Evolutionary conservation across 1,139 yeast species (phyloP), one percentile per base, ranked within the genome.

Genomic region (Tardiomyces digboiensis): DNA sequence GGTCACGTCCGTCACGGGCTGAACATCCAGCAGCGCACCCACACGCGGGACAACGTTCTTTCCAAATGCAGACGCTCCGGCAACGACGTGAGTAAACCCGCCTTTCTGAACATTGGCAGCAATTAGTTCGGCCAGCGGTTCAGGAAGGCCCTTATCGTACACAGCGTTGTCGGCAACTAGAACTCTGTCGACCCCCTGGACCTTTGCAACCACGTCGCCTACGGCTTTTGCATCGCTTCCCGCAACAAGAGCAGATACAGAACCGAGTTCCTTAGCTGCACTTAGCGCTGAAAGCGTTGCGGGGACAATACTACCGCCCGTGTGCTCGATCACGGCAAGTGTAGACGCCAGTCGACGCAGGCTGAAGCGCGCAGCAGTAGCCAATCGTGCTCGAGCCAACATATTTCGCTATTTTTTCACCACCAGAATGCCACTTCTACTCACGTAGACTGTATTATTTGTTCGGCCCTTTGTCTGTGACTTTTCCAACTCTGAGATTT

Each of bases 31-130:
- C 46, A 83, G 58, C 1, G 97, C 97, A 29, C 86, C 95, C 29
- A 85, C 73, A 54, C 98, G 75, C 36, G 98, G 97, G 45, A 91
- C 68, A 40, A 89, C 67, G 49, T 84, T 83, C 64, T 89, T 89
- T 42, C 97, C 97, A 21, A 81, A 82, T 0, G 96, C 80, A 14
- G 94, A 81, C 38, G 91, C 86, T 10, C 95, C 79, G 10, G 83
- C 78, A 23, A 91, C 67, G 50, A 91, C 81, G 61, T 88, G 95
- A 14, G 88, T 75, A 64, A 70, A 70, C 22, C 72, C 75, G 16
- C 70, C 60, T 41, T 61, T 53, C 53, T 52, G 58, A 46, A 61
- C 53, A 57, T 63, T 52, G 65, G 67, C 59, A 74, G 66, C 52
- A 75, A 63, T 39, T 42, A 69, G 55, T 19, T 55, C 58, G 23